Evolutionary conservation across 2,329 filamentous ascomycete species (phyloP), one percentile per base, ranked within the genome.

Genomic region (Hypomyces perniciosus): DNA sequence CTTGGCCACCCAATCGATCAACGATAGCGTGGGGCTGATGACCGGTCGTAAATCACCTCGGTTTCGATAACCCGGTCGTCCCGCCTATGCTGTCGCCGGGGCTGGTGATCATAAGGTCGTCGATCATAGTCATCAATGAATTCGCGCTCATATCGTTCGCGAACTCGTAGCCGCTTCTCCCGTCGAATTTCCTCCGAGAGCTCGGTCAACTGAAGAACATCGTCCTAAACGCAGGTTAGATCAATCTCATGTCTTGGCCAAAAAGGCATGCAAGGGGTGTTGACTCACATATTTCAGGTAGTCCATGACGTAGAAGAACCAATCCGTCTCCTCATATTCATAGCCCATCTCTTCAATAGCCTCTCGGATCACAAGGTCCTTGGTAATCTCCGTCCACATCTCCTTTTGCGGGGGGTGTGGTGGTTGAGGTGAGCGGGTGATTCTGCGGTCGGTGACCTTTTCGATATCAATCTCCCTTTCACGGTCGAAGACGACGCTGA

Each of bases 301-400:
- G 56, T 92, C 83, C 75, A 96, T 92, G 42, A 97, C 83, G 68
- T 96, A 97, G 70, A 88, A 97, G 69, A 90, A 95, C 55, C 79
- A 81, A 48, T 90, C 86, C 0, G 89, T 93, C 75, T 97, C 91
- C 65, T 96, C 90, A 63, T 85, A 97, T 54, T 88, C 84, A 68
- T 96, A 97, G 3, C 89, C 89, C 63, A 85, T 72, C 61, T 86
- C 77, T 59, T 95, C 85, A 57, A 97, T 88, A 13, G 93, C 93
- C 65, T 96, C 90, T 47, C 86, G 83, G 52, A 85, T 77, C 12
- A 97, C 89, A 34, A 97, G 72, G 59, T 96, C 91, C 71, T 95
- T 96, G 42, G 92, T 95, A 60, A 99, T 90, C 70, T 97, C 93
- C 0, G 93, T 99, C 92, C 92, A 97, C 74, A 95, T 88, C 53